Base-by-base conservation (phyloP, 2,329 filamentous ascomycete genomes). In the Penicillium oxalicum region DNA sequence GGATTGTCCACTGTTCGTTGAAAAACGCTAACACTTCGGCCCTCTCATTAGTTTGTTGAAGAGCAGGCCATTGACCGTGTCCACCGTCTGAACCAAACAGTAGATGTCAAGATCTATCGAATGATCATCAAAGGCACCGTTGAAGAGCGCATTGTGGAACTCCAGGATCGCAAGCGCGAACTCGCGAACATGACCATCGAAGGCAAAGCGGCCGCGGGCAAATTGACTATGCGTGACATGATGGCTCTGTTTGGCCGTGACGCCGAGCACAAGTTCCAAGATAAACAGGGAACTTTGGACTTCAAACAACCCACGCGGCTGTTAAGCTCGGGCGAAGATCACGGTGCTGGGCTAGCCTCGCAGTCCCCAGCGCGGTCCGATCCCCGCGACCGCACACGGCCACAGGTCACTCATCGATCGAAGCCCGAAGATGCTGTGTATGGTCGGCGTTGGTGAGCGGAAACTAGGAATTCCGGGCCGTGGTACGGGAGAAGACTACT, bases 21-120 rank as follows among this genome's bases (percentile, higher is more conserved):
- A 9, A 27, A 44, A 4, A 13, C 50, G 41, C 56, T 64, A 45
- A 57, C 4, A 32, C 11, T 11, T 32, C 29, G 18, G 2, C 34
- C 26, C 9, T 11, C 40, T 40, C 24, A 13, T 24, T 58, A 88
- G 80, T 98, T 98, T 64, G 89, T 98, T 32, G 93, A 98, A 74
- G 93, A 98, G 68, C 93, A 98, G 76, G 93, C 93, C 42, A 98
- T 98, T 59, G 93, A 98, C 70, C 89, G 93, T 47, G 93, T 98
- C 26, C 93, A 98, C 67, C 89, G 93, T n/a, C 84, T 98, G 45
- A 97, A 95, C 36, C 93, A 98, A 70, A 96, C 89, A 1, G 79
- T 91, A 36, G 91, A 97, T 64, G 93, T 98, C 32, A 82, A 91
- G 48, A 89, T 98, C 54, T 98, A 95, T 76, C 94, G 93, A 62